Conservation (phyloP, 306 rosid genomes). For the Mimosa pudica region DNA sequence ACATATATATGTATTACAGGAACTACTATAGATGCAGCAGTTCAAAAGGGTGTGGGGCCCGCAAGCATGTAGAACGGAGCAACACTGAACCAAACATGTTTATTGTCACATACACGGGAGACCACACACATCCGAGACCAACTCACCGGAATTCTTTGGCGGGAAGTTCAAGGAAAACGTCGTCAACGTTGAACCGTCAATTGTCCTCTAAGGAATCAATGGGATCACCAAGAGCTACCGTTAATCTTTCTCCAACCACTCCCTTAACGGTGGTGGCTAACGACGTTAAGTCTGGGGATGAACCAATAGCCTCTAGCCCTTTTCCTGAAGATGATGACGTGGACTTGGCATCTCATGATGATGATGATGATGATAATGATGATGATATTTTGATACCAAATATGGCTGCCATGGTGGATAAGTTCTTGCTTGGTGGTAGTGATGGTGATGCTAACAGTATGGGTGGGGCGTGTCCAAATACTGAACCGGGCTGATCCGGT, state of each 20-base stretch:
- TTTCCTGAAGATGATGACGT: background rate
- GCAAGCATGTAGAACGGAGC: slow-evolving; percentile 81
- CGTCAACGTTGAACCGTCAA: slow-evolving; percentile 7
- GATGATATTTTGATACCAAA: slow-evolving; percentile 50
- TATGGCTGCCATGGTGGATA: slow-evolving; percentile 40
- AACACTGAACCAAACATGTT: slow-evolving; percentile 48
- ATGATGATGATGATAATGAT: background rate
- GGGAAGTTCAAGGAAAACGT: slow-evolving; percentile 54
- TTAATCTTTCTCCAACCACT: slow-evolving; percentile 32
- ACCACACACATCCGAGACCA: slow-evolving; percentile 71
- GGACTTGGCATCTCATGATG: slow-evolving; percentile 13
- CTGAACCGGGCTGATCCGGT: background rate
- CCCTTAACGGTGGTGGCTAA: slow-evolving; percentile 21
- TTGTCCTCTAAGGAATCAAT: background rate
- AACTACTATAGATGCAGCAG: slow-evolving; percentile 85
- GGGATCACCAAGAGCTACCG: background rate
- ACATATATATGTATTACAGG: slow-evolving; percentile 33
- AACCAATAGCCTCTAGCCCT: background rate
- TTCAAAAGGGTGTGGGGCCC: slow-evolving; percentile 68
- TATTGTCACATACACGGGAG: slow-evolving; percentile 70
- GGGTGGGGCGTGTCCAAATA: slow-evolving; percentile 9
- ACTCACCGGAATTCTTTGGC: slow-evolving; percentile 72
- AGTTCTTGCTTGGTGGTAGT: slow-evolving; percentile 40
- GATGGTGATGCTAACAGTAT: background rate
- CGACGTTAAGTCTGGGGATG: slow-evolving; percentile 1